Conservation (phyloP, 140 eudicot species). For the Erigeron philadelphicus region DNA sequence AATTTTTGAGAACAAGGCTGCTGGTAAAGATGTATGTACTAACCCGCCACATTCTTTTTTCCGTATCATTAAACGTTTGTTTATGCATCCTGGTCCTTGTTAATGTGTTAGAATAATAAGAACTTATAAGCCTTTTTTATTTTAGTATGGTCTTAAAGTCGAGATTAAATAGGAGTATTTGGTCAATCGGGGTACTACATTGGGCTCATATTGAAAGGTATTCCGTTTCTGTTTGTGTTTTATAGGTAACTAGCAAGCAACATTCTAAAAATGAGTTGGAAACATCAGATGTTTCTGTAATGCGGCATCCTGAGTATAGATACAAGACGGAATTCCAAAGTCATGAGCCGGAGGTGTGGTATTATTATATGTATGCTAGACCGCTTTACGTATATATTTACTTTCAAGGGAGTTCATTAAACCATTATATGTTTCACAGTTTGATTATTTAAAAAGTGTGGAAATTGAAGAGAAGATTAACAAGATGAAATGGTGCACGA, state of each 20-base stretch:
- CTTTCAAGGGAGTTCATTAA: slow-evolving; percentile 18
- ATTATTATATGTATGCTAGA: background rate
- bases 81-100: background rate
- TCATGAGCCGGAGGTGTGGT: slow-evolving; percentile 82
- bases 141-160: background rate
- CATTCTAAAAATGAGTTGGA: slow-evolving; percentile 42
- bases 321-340: slow-evolving; percentile 90
- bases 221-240: background rate
- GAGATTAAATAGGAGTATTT: background rate
- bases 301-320: slow-evolving; percentile 52
- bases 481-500: slow-evolving; percentile 67
- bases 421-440: slow-evolving; percentile 38
- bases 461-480: slow-evolving; percentile 87
- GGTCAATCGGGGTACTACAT: too few species aligned
- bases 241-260: slow-evolving; percentile 33
- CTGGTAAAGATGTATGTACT: slow-evolving; percentile 43
- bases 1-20: slow-evolving; percentile 47
- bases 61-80: background rate
- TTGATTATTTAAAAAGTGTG: slow-evolving; percentile 76
- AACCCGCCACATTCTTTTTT: slow-evolving; percentile 22
- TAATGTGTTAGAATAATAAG: background rate
- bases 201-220: background rate
- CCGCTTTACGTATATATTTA: background rate
- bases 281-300: slow-evolving; percentile 26
- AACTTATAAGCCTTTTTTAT: background rate